Evolutionary conservation across 768 basidiomycete species (phyloP).

Genomic region (Suillus subaureus): DNA sequence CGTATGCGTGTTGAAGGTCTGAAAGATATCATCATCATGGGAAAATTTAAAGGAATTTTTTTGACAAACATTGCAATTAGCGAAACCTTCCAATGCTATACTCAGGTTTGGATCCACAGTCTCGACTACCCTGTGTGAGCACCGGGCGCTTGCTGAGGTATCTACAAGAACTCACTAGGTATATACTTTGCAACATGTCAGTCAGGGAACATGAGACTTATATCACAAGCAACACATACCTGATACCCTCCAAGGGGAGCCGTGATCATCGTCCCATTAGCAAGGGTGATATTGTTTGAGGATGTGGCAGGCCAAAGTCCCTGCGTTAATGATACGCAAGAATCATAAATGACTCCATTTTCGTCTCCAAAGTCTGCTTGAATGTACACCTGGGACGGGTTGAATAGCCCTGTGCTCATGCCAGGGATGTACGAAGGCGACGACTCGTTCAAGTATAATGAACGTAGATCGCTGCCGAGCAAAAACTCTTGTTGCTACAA

Average conservation of each 20-base stretch:
- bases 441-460: constrained; percentile 53
- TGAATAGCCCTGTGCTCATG: constrained; percentile 34
- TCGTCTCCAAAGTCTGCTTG: constrained; percentile 74
- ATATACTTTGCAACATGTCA: constrained; percentile 39
- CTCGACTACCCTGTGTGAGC: constrained; percentile 45
- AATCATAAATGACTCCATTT: constrained; percentile 65
- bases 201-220: constrained; percentile 9
- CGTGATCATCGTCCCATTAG: constrained; percentile 60
- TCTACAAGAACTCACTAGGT: constrained; percentile 36
- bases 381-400: constrained; percentile 44
- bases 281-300: constrained; percentile 54
- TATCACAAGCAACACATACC: constrained; percentile 20
- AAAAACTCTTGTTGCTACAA: constrained; percentile 57
- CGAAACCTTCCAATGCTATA: constrained; percentile 67
- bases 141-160: background rate
- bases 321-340: constrained; percentile 67
- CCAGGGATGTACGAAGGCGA: constrained; percentile 56
- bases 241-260: constrained; percentile 73
- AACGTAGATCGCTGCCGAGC: constrained; percentile 54
- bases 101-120: constrained; percentile 64
- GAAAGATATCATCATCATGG: constrained; percentile 3
- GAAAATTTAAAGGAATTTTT: background rate
- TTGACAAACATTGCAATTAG: constrained; percentile 54
- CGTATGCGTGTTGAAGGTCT: constrained; percentile 54
- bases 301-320: constrained; percentile 61